Evolutionary conservation across 441 rosid species (phyloP).

Genomic region (Sinapis alba): DNA sequence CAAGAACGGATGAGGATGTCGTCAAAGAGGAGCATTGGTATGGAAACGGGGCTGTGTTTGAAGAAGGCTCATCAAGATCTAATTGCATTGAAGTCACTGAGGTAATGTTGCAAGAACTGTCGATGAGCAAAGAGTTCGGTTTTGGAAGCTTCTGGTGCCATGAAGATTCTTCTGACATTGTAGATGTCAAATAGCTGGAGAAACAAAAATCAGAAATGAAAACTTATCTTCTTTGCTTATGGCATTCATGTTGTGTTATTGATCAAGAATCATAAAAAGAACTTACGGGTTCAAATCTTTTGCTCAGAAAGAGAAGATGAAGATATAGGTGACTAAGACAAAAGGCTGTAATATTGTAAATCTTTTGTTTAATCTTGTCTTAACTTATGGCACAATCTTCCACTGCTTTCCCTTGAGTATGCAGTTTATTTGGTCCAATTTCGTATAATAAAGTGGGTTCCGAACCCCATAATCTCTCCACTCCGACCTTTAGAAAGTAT

Average conservation of each 20-base stretch:
- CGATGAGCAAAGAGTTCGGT: slow-evolving; percentile 56
- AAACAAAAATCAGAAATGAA: background rate
- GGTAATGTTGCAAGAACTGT: slow-evolving; percentile 56
- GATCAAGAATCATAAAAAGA: background rate
- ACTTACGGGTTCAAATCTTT: background rate
- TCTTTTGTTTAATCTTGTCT: slow-evolving; percentile 18
- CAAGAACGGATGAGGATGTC: slow-evolving; percentile 23
- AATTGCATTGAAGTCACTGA: slow-evolving; percentile 59
- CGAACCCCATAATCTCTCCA: too few relatives aligned
- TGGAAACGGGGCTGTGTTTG: slow-evolving; percentile 15
- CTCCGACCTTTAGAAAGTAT: too few relatives aligned
- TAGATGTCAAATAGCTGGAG: slow-evolving; percentile 2
- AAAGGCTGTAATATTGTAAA: slow-evolving; percentile 12
- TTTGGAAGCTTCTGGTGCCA: slow-evolving; percentile 90
- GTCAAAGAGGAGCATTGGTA: slow-evolving; percentile 27
- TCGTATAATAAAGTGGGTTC: too few relatives aligned
- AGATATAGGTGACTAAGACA: background rate
- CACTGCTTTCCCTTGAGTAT: background rate
- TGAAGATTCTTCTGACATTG: slow-evolving; percentile 25
- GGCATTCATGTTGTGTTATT: background rate
- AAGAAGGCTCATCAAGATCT: slow-evolving; percentile 21
- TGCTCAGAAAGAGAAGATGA: background rate
- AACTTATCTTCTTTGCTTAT: background rate
- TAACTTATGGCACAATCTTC: slow-evolving; percentile 9
- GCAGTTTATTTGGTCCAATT: background rate